Conservation (phyloP, 768 basidiomycete genomes). For the Boletus rubroflammeus region DNA sequence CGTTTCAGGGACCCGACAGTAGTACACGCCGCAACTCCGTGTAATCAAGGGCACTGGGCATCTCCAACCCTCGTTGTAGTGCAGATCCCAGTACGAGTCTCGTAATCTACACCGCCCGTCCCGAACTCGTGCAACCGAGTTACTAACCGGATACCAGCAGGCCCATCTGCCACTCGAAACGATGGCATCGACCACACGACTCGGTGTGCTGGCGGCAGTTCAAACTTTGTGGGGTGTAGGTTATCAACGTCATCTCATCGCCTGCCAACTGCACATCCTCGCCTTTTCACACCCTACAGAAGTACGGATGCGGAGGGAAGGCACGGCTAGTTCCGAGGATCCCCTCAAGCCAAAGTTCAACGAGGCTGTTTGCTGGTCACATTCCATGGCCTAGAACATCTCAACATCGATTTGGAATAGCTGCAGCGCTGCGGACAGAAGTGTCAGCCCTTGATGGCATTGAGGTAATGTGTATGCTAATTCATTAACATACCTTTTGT, state of each 20-base stretch:
- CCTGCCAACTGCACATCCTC: neutral
- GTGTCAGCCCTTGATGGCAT: slow-evolving; percentile 11
- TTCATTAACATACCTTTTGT: neutral
- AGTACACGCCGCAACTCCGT: slow-evolving; percentile 14
- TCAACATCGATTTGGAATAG: neutral
- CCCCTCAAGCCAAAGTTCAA: neutral
- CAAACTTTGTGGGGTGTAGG: neutral
- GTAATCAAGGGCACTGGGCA: neutral
- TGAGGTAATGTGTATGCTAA: slow-evolving; percentile 3
- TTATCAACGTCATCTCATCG: neutral
- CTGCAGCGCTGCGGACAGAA: neutral
- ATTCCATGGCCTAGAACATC: too few relatives aligned
- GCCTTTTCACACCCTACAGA: neutral
- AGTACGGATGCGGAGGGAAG: too few relatives aligned
- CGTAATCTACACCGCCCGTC: too few relatives aligned
- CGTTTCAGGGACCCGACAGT: slow-evolving; percentile 17
- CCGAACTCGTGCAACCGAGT: too few relatives aligned
- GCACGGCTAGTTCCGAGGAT: neutral
- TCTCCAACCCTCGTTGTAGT: neutral
- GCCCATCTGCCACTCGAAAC: too few relatives aligned
- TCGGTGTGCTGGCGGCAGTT: too few relatives aligned
- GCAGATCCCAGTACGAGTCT: neutral
- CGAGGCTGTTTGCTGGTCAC: neutral
- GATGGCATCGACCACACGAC: too few relatives aligned
- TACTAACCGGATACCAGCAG: too few relatives aligned